These are phyloP conservation scores for Pascua sp. DNA, from an alignment of 1,284 basidiomycete genomes.

Conservation along the genomic window DNA sequence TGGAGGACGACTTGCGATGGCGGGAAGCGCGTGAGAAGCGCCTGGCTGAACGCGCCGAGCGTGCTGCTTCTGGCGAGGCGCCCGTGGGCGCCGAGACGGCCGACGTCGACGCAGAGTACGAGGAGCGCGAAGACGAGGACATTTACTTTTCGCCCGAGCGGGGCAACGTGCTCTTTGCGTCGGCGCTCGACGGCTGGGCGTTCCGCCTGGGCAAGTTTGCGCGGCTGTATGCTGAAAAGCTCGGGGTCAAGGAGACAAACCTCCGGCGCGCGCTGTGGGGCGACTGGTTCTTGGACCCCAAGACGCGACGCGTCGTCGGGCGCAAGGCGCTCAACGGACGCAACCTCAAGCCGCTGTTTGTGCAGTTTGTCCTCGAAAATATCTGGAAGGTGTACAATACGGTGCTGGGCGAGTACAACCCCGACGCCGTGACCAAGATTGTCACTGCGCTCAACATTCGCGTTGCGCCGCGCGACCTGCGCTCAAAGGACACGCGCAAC, in stretches of 20 bases:
- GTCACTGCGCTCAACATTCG: conserved; percentile 77
- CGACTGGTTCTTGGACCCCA: conserved; percentile 95
- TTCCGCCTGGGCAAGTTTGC: conserved; percentile 94
- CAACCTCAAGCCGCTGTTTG: conserved; percentile 91
- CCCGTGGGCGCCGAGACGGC: conserved; percentile 37
- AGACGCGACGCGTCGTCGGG: conserved; percentile 88
- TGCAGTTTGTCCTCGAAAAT: conserved; percentile 96
- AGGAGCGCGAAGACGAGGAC: conserved; percentile 95
- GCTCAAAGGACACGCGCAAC: conserved; percentile 81
- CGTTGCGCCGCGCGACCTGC: conserved; percentile 82
- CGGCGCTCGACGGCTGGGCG: conserved; percentile 96
- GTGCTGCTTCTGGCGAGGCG: conserved; percentile 41
- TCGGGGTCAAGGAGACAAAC: conserved; percentile 86
- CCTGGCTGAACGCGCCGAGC: conserved; percentile 67
- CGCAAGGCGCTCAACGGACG: conserved; percentile 82
- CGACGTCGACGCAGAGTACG: conserved; percentile 57
- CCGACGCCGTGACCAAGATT: conserved; percentile 86
- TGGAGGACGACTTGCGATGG: conserved; percentile 95
- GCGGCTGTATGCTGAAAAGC: conserved; percentile 83
- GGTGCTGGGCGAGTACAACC: conserved; percentile 73
- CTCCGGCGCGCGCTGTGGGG: conserved; percentile 91
- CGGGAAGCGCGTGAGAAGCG: conserved; percentile 83
- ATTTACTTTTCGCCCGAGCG: conserved; percentile 95
- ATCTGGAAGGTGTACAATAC: conserved; percentile 96
- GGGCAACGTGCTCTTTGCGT: conserved; percentile 96